Conservation (phyloP, 2,329 filamentous ascomycete genomes). For the Aspergillus awamori region DNA sequence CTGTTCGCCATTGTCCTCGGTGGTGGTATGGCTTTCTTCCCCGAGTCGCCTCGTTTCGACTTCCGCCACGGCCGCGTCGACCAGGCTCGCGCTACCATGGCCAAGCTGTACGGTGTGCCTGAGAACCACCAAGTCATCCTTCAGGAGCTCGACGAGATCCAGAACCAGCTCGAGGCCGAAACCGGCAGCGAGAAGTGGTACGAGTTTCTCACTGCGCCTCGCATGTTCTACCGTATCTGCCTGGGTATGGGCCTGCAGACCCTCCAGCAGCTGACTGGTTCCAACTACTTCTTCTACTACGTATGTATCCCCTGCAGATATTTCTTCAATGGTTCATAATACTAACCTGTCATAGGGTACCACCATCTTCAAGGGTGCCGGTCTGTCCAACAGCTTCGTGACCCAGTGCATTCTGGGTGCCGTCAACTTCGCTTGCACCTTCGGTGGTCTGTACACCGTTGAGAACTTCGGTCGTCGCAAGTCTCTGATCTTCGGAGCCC, state of each 20-base stretch:
- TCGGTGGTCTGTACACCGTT: conserved; percentile 69
- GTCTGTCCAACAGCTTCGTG: conserved; percentile 64
- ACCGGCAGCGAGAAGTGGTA: conserved; percentile 42
- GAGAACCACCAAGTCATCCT: conserved; percentile 57
- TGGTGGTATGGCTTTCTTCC: conserved; percentile 58
- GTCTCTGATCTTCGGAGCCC: conserved; percentile 66
- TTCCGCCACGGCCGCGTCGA: conserved; percentile 59
- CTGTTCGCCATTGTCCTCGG: conserved; percentile 60
- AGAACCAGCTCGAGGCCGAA: conserved; percentile 60
- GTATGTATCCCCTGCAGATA: conserved; percentile 24
- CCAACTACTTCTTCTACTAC: conserved; percentile 60
- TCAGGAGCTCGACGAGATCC: conserved; percentile 59
- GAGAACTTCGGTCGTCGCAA: conserved; percentile 69
- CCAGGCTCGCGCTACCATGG: conserved; percentile 54
- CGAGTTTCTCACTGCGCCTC: conserved; percentile 49
- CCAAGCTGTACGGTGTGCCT: conserved; percentile 58
- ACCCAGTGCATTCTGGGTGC: conserved; percentile 67
- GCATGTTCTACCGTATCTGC: conserved; percentile 49
- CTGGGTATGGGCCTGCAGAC: conserved; percentile 48
- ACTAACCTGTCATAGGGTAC: conserved; percentile 39
- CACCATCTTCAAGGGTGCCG: conserved; percentile 62
- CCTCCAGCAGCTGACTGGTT: conserved; percentile 50
- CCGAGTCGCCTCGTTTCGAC: conserved; percentile 61
- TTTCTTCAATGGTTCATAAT: not conserved
- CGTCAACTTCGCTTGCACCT: conserved; percentile 69